phyloP scores from a whole-genome alignment of 805 yeast genomes.

The Starmerella geochares region DNA sequence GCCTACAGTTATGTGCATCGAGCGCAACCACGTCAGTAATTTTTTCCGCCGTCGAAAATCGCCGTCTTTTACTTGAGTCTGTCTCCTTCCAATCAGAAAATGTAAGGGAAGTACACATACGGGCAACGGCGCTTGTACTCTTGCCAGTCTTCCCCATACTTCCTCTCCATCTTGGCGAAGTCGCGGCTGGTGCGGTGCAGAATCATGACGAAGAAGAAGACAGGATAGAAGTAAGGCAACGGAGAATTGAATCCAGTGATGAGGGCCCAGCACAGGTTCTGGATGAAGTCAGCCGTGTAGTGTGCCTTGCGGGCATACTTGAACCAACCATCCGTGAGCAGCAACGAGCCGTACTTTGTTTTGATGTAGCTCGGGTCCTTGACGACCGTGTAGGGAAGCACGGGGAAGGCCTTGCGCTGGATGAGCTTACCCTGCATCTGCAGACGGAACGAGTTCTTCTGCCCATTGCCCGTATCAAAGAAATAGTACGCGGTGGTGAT shows the following conservation, averaged over 20 bases:
- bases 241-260: slow-evolving; percentile 79
- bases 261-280: slow-evolving; percentile 84
- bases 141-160: slow-evolving; percentile 93
- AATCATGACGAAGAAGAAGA: slow-evolving; percentile 76
- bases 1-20: too few relatives aligned
- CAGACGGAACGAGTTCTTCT: slow-evolving; percentile 80
- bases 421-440: slow-evolving; percentile 63
- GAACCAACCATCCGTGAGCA: slow-evolving; percentile 92
- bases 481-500: slow-evolving; percentile 71
- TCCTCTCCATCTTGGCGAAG: slow-evolving; percentile 66
- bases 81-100: slow-evolving; percentile 39
- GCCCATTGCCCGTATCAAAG: slow-evolving; percentile 91
- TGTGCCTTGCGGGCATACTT: slow-evolving; percentile 86
- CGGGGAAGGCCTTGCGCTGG: slow-evolving; percentile 85
- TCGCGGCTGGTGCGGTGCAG: slow-evolving; percentile 86
- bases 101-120: slow-evolving; percentile 80
- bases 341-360: slow-evolving; percentile 73
- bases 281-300: slow-evolving; percentile 88
- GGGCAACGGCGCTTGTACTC: slow-evolving; percentile 80
- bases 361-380: slow-evolving; percentile 75
- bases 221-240: slow-evolving; percentile 94
- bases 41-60: too few relatives aligned
- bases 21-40: too few relatives aligned
- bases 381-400: slow-evolving; percentile 72
- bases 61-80: not conserved